Evolutionary conservation across 2,329 filamentous ascomycete genomes (phyloP).

Genomic region (Talaromyces sp.): DNA sequence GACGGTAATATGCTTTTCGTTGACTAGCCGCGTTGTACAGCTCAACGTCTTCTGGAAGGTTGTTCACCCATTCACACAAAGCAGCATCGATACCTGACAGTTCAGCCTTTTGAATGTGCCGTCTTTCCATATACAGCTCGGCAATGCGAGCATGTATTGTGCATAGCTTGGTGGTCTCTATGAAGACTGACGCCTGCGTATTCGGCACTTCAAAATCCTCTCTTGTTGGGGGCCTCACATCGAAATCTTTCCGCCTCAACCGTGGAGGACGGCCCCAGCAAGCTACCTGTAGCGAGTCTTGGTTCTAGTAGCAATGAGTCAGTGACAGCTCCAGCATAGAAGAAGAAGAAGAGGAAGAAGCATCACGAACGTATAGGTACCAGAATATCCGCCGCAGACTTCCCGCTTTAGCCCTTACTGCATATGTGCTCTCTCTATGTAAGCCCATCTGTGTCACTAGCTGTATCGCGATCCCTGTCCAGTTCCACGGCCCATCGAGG

Average conservation of each 20-base stretch:
- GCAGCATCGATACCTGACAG: not conserved
- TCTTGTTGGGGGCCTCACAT: conserved; percentile 2
- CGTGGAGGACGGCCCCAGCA: conserved; percentile 7
- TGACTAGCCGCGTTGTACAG: conserved; percentile 1
- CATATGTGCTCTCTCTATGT: conserved; percentile 24
- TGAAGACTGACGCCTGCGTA: conserved; percentile 3
- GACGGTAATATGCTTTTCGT: conserved; percentile 8
- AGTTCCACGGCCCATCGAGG: conserved; percentile 24
- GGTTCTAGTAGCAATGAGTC: conserved; percentile 4
- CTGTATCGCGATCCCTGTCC: conserved; percentile 22
- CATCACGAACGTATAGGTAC: conserved; percentile 8
- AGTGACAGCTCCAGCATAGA: not conserved
- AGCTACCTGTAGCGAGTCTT: conserved; percentile 9
- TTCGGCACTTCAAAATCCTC: conserved; percentile 9
- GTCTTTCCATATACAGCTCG: conserved; percentile 11
- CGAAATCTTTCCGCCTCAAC: not conserved
- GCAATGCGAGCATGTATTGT: conserved; percentile 3
- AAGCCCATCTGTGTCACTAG: conserved; percentile 25
- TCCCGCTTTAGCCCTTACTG: not conserved
- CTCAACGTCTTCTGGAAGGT: conserved; percentile 2
- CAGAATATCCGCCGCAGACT: conserved; percentile 11
- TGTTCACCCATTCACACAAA: conserved; percentile 11
- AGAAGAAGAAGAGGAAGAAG: no score
- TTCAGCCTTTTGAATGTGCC: not conserved
- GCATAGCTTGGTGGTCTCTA: conserved; percentile 14